Evolutionary conservation across 163 green algal genomes (phyloP), one percentile per base, ranked within the genome.

Genomic region (Volvox carteri): DNA sequence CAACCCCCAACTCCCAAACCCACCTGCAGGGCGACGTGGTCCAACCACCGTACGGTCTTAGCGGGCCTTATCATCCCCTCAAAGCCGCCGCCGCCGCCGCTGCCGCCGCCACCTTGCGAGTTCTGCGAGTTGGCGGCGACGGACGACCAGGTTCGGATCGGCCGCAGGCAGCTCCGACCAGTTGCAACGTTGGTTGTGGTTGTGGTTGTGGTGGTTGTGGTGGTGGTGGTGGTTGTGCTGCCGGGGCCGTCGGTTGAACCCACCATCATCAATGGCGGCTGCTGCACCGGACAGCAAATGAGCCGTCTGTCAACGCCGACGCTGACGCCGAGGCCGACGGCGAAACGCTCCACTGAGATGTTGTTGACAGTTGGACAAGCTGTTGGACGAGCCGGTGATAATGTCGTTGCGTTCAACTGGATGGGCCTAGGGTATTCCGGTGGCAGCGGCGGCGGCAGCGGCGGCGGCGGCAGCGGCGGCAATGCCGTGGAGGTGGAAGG

Each of bases 1-100:
- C 54, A 65, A 65, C 54, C 12, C 50, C 12, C 54, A 19, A 28
- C 54, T 5, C 54, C 4, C 54, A 8, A 4, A 30, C 19, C n/a
- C n/a, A 84, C 75, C 75, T 84, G 75, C 8, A 52, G 48, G 1
- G 75, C 75, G n/a, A 84, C 75, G 50, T 84, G 75, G 16, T 84
- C 75, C 48, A 84, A 48, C 75, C 75, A 84, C 0, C 75, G 75
- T 11, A 84, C 75, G 33, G 48, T 70, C 75, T 84, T 84, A 14
- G 75, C 35, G 35, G 44, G 9, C 4, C 73, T 14, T 7, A 44
- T 28, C 44, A 16, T 23, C 44, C 39, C 41, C 12, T 39, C 39
- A 14, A 21, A 33, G 7, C n/a, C n/a, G n/a, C n/a, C n/a, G n/a
- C n/a, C n/a, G n/a, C n/a, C n/a, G n/a, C n/a, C n/a, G n/a, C n/a